These are phyloP conservation scores for Teunomyces aglyptinius DNA, from an alignment of 805 yeast genomes.

Conservation along the genomic window DNA sequence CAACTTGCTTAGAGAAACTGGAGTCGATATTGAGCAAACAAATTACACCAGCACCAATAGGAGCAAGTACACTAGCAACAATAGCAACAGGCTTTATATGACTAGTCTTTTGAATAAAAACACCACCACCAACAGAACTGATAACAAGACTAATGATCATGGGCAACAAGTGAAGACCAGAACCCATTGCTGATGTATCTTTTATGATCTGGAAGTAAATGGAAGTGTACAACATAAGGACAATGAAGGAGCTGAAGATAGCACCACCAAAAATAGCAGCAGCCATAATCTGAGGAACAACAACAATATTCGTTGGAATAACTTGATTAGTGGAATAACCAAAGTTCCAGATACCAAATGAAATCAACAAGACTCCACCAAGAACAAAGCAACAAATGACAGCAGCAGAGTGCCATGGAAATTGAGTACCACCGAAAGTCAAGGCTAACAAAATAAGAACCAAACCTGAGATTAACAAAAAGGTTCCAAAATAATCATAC, in stretches of 20 bases:
- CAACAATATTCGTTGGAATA: constrained; percentile 16
- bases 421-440: constrained; percentile 22
- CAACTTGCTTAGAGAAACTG: constrained; percentile 35
- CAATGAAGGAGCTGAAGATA: constrained; percentile 18
- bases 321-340: constrained; percentile 16
- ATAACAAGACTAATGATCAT: constrained; percentile 38
- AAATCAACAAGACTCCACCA: constrained; percentile 24
- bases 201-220: constrained; percentile 52
- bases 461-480: constrained; percentile 18
- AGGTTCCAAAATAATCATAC: constrained; percentile 21
- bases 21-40: constrained; percentile 41
- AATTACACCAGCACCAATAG: constrained; percentile 46
- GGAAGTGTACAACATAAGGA: constrained; percentile 28
- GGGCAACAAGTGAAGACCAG: constrained; percentile 49
- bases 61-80: constrained; percentile 31
- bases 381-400: constrained; percentile 22
- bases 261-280: constrained; percentile 14
- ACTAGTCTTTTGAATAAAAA: constrained; percentile 35
- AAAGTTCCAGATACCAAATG: constrained; percentile 18
- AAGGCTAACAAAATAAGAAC: constrained; percentile 22
- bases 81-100: constrained; percentile 42
- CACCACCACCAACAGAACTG: constrained; percentile 37
- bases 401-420: constrained; percentile 21
- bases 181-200: constrained; percentile 38
- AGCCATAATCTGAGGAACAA: constrained; percentile 13